Percentiles rank a stretch among this genome's conserved stretches.
Evolutionary conservation across 352 stramenopile species (phyloP).

Genomic region (Phytophthora vignae): DNA sequence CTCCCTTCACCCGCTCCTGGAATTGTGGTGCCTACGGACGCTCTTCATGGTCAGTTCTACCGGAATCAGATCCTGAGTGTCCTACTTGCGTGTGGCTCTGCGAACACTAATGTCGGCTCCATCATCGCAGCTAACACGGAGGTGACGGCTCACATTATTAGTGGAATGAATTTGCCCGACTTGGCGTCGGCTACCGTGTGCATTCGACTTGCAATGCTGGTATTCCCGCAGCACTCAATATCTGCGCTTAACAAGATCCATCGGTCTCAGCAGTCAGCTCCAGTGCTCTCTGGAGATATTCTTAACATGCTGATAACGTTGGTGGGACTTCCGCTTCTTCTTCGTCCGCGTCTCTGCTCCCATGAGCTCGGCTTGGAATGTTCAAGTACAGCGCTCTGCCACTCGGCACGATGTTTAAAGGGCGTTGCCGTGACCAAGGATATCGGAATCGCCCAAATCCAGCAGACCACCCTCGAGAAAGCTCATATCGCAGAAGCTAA

Average conservation of each 20-base stretch:
- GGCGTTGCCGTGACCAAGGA: constrained; percentile 46
- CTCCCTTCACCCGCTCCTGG: constrained; percentile 7
- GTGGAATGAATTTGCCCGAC: constrained; percentile 67
- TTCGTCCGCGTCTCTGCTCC: constrained; percentile 73
- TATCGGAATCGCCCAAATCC: constrained; percentile 28
- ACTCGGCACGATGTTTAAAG: constrained; percentile 75
- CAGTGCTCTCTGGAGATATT: constrained; percentile 42
- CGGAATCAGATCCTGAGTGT: constrained; percentile 84
- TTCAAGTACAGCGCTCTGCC: constrained; percentile 67
- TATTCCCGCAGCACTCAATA: constrained; percentile 83
- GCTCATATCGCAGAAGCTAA: constrained; percentile 65
- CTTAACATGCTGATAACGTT: constrained; percentile 71
- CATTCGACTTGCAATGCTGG: constrained; percentile 85
- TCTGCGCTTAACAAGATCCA: constrained; percentile 78
- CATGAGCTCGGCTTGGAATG: constrained; percentile 87
- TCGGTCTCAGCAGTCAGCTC: constrained; percentile 41
- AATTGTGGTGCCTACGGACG: constrained; percentile 21
- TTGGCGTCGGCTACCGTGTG: constrained; percentile 76
- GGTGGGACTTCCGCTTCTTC: constrained; percentile 66
- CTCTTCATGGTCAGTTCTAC: constrained; percentile 66
- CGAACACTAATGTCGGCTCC: constrained; percentile 63
- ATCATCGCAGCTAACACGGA: constrained; percentile 66
- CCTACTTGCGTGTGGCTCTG: constrained; percentile 73
- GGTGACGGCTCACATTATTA: constrained; percentile 69
- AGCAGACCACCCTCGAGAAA: constrained; percentile 55